These are phyloP conservation scores for Yamadazyma nakazawae DNA, from an alignment of 805 yeast genomes.

Conservation along the genomic window DNA sequence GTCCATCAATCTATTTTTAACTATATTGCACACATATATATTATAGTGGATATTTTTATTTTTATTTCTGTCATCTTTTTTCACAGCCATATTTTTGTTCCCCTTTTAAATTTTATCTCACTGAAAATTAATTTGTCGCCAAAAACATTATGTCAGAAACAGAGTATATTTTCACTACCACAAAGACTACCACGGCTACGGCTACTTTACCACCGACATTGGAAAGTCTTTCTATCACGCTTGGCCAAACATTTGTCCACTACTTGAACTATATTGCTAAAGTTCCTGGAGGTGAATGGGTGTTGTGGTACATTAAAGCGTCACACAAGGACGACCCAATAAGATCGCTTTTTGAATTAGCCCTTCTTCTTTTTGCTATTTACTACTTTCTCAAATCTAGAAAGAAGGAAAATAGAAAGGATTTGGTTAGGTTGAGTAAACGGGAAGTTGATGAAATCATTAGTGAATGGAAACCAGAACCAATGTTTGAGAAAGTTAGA, in stretches of 20 bases:
- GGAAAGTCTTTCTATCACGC: constrained; percentile 31
- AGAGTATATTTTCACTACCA: constrained; percentile 18
- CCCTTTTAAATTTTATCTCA: constrained; percentile 1
- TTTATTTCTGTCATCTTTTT: not conserved
- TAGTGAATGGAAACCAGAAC: constrained; percentile 91
- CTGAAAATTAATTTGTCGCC: not conserved
- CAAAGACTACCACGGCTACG: constrained; percentile 24
- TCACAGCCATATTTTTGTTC: not conserved
- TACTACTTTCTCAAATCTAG: constrained; percentile 77
- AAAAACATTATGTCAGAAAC: constrained; percentile 7
- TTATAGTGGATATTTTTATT: too few relatives aligned
- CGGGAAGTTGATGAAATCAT: constrained; percentile 78
- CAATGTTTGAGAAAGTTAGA: constrained; percentile 58
- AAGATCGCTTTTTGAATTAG: constrained; percentile 77
- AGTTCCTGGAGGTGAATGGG: constrained; percentile 56
- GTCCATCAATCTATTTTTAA: too few relatives aligned
- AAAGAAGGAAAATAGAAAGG: constrained; percentile 71
- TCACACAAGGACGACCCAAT: constrained; percentile 94
- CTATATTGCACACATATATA: too few relatives aligned
- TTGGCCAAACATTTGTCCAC: constrained; percentile 31
- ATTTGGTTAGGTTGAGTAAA: constrained; percentile 55
- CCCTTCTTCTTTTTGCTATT: constrained; percentile 75
- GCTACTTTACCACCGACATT: constrained; percentile 35
- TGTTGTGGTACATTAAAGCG: constrained; percentile 70
- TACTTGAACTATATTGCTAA: constrained; percentile 35